phyloP scores from a whole-genome alignment of 208 protist species.

The Acanthamoeba triangularis region DNA sequence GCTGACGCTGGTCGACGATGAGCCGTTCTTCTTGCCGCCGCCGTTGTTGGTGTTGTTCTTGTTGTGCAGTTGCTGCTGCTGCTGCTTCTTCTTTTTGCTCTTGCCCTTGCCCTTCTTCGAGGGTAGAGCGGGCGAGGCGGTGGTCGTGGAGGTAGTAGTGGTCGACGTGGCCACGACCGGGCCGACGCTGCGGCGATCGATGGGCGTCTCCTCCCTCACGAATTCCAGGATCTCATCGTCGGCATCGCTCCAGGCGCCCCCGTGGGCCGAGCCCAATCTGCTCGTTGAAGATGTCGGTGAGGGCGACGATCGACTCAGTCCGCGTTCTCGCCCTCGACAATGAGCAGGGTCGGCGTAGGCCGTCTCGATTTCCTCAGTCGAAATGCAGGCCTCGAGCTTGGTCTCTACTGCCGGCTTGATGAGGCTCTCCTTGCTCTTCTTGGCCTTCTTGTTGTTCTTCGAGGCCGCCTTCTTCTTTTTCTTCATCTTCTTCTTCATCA shows the following conservation, averaged over 20 bases:
- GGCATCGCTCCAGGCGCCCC: constrained; percentile 32
- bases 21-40: too few species aligned
- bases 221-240: constrained; percentile 53
- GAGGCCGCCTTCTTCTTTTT: constrained; percentile 27
- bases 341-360: not conserved
- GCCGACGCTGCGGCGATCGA: not conserved
- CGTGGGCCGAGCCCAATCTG: not conserved
- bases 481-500: constrained; percentile 37
- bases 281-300: not conserved
- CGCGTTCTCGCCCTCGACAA: not conserved
- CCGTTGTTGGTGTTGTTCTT: not conserved
- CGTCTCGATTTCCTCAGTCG: not conserved
- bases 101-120: not conserved
- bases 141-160: not conserved
- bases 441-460: constrained; percentile 6
- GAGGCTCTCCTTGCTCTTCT: constrained; percentile 7
- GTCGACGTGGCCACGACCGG: not conserved
- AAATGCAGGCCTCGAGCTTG: not conserved
- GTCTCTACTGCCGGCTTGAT: not conserved
- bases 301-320: not conserved
- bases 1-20: too few species aligned
- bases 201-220: constrained; percentile 8
- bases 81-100: constrained; percentile 23
- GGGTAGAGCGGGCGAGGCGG: not conserved
- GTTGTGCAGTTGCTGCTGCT: not conserved